Evolutionary conservation across 257 asterid genomes (phyloP).

Genomic region (Fraxinus excelsior): DNA sequence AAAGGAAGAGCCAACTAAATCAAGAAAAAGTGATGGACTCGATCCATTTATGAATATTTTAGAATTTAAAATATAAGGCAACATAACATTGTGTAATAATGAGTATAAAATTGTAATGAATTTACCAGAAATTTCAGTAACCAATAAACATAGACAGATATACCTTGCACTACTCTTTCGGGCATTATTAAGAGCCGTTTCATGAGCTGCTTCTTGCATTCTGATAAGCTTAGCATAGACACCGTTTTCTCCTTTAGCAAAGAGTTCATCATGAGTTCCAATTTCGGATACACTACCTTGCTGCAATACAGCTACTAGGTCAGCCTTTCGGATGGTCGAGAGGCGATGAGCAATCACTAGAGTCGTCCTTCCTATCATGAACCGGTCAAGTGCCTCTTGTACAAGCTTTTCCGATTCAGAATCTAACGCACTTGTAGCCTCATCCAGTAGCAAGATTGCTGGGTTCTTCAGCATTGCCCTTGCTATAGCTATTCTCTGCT

Average conservation of each 20-base stretch:
- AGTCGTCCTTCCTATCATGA: conserved; percentile 25
- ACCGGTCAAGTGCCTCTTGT: conserved; percentile 20
- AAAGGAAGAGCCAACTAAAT: background rate
- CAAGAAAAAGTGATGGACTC: background rate
- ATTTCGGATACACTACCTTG: conserved; percentile 66
- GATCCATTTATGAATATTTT: background rate
- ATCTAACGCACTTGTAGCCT: conserved; percentile 21
- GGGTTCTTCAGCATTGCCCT: conserved; percentile 24
- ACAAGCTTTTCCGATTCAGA: conserved; percentile 22
- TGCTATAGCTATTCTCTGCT: conserved; percentile 23
- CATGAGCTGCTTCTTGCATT: conserved; percentile 94
- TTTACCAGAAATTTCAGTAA: background rate
- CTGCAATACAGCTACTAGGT: conserved; percentile 24
- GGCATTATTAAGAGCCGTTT: conserved; percentile 66
- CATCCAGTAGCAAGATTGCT: conserved; percentile 16
- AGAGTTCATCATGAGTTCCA: conserved; percentile 87
- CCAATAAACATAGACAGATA: background rate
- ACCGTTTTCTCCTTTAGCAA: conserved; percentile 74
- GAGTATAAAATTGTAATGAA: background rate
- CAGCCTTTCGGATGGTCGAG: conserved; percentile 21
- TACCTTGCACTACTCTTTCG: conserved; percentile 93
- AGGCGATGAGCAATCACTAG: conserved; percentile 20
- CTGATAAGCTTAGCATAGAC: conserved; percentile 74
- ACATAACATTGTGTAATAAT: background rate
- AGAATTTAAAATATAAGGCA: no score